A percentile compares a stretch with the other conserved stretches of the same genome.
Evolutionary conservation across 257 asterid genomes (phyloP).

Genomic region (Eucommia ulmoides): DNA sequence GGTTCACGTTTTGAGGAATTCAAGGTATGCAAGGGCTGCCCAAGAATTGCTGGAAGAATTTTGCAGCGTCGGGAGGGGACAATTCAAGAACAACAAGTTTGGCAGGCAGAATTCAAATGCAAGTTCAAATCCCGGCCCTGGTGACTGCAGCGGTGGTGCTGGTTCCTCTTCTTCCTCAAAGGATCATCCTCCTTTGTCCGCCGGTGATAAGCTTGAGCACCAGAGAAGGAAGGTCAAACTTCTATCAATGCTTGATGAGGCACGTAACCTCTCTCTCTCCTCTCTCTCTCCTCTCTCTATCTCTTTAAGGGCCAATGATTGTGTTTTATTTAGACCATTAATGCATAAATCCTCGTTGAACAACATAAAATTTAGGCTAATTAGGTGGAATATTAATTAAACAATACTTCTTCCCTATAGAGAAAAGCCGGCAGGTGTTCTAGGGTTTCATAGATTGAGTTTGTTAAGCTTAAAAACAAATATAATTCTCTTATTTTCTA

Average conservation of each 20-base stretch:
- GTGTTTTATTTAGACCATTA: constrained; percentile 22
- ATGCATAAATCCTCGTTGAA: constrained; percentile 13
- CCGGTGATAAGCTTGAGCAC: constrained; percentile 84
- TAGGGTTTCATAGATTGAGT: no score
- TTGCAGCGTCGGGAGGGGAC: constrained; percentile 84
- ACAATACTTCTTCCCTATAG: not conserved
- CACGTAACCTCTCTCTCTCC: constrained; percentile 24
- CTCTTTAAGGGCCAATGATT: constrained; percentile 32
- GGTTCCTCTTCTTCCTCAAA: constrained; percentile 38
- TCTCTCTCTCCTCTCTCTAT: not conserved
- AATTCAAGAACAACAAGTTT: constrained; percentile 48
- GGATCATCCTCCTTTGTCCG: constrained; percentile 51
- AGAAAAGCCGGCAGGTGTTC: constrained; percentile 45
- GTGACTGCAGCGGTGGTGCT: constrained; percentile 2
- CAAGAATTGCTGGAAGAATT: constrained; percentile 83
- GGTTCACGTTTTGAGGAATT: constrained; percentile 50
- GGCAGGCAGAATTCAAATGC: constrained; percentile 32
- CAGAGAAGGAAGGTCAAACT: constrained; percentile 98
- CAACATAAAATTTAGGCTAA: constrained; percentile 21
- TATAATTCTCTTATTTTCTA: no score
- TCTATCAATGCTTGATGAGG: constrained; percentile 98
- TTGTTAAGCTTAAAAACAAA: no score
- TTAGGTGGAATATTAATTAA: constrained; percentile 20
- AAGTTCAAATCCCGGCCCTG: constrained; percentile 18
- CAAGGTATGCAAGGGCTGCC: constrained; percentile 67